phyloP scores from a whole-genome alignment of 148 eudicot genomes.

The Polygonum maritimum region DNA sequence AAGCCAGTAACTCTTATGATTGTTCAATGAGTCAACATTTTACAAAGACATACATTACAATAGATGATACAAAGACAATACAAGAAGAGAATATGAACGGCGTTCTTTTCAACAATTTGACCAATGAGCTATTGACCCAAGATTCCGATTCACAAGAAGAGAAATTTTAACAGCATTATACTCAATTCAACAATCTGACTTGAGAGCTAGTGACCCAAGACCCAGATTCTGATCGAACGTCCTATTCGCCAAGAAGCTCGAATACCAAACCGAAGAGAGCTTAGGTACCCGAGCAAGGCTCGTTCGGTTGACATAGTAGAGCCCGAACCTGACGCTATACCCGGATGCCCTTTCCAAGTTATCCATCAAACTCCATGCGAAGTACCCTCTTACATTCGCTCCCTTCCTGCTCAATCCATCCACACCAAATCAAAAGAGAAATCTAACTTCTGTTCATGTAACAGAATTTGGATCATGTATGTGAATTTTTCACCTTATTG shows the following conservation, averaged over 20 bases:
- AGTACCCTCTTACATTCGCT: slow-evolving; percentile 61
- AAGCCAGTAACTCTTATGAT: too few relatives aligned
- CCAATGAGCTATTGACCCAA: too few relatives aligned
- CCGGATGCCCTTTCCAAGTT: slow-evolving; percentile 51
- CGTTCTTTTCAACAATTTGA: too few relatives aligned
- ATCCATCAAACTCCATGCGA: slow-evolving; percentile 60
- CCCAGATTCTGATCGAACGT: not conserved
- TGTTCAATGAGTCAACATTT: not conserved
- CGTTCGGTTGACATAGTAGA: slow-evolving; percentile 33
- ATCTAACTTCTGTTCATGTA: not conserved
- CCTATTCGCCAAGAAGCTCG: slow-evolving; percentile 31
- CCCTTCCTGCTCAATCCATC: slow-evolving; percentile 26
- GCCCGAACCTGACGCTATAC: slow-evolving; percentile 33
- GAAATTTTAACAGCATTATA: not conserved
- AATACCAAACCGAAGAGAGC: slow-evolving; percentile 56
- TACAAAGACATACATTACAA: not conserved
- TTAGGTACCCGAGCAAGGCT: slow-evolving; percentile 40
- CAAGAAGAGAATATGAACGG: not conserved
- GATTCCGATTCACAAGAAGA: too few relatives aligned
- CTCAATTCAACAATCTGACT: not conserved
- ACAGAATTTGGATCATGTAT: not conserved
- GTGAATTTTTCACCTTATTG: slow-evolving; percentile 42
- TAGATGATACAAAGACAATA: not conserved
- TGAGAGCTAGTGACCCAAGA: not conserved
- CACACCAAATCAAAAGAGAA: not conserved